Evolutionary conservation across 176 grass and related monocot species (phyloP).

Genomic region (Cocos nucifera): DNA sequence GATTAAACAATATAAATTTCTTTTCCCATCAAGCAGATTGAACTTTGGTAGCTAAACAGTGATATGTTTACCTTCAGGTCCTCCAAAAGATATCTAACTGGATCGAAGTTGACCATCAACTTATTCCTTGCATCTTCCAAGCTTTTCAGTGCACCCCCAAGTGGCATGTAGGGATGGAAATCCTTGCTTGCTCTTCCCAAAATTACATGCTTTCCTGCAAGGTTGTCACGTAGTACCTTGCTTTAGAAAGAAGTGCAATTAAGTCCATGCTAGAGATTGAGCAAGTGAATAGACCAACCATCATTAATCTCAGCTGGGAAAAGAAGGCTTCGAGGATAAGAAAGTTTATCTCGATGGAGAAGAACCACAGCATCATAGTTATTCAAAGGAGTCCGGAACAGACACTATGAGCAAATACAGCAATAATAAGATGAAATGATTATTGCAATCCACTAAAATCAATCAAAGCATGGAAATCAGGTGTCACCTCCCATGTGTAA

Average conservation of each 20-base stretch:
- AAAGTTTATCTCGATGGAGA: slow-evolving; percentile 70
- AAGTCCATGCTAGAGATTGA: background rate
- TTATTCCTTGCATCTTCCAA: slow-evolving; percentile 63
- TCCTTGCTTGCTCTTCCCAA: slow-evolving; percentile 67
- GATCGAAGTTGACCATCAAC: slow-evolving; percentile 80
- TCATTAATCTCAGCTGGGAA: slow-evolving; percentile 51
- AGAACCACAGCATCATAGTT: slow-evolving; percentile 90
- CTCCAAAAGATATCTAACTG: slow-evolving; percentile 44
- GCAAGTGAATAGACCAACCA: slow-evolving; percentile 29
- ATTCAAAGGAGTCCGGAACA: slow-evolving; percentile 74
- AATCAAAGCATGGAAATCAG: background rate
- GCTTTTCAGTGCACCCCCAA: slow-evolving; percentile 35
- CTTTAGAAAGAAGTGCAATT: slow-evolving; percentile 3
- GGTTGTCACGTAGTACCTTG: slow-evolving; percentile 14
- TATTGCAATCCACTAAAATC: background rate
- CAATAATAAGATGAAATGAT: background rate
- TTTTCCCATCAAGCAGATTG: background rate
- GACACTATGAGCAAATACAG: slow-evolving; percentile 37
- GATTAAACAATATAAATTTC: slow-evolving; percentile 3
- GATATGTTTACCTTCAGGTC: slow-evolving; percentile 55
- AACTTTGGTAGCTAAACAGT: background rate
- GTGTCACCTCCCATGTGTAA: slow-evolving; percentile 86
- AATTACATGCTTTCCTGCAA: slow-evolving; percentile 60
- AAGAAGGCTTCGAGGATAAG: slow-evolving; percentile 54
- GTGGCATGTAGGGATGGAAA: slow-evolving; percentile 56